Percentiles rank a stretch among this genome's conserved stretches.
Evolutionary conservation across 2,329 filamentous ascomycete species (phyloP).

Genomic region (Sordariomycetes sp.): DNA sequence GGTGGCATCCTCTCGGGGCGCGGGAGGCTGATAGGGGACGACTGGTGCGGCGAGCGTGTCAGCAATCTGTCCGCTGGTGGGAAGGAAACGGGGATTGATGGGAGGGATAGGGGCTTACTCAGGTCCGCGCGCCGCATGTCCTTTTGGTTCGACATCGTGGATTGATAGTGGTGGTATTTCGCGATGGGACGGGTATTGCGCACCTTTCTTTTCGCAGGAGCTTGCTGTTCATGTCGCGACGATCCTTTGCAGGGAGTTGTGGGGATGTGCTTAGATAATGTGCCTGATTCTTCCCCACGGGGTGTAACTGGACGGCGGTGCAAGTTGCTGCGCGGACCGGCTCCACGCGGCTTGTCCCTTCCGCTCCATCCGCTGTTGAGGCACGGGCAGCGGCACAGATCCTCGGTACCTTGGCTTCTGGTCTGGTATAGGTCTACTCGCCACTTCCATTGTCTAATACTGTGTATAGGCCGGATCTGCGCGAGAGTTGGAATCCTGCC

Average conservation of each 20-base stretch:
- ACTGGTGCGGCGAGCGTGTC: slow-evolving; percentile 36
- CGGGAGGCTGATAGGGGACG: slow-evolving; percentile 77
- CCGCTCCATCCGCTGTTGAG: no score
- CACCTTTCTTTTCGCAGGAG: neutral
- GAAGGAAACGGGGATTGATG: neutral
- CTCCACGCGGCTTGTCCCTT: neutral
- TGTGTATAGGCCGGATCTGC: no score
- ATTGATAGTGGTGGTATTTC: neutral
- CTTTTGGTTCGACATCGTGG: slow-evolving; percentile 55
- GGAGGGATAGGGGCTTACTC: slow-evolving; percentile 40
- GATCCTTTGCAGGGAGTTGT: neutral
- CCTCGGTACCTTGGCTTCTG: no score
- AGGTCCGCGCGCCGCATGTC: slow-evolving; percentile 68
- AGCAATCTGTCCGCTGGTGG: neutral
- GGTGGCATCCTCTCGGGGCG: slow-evolving; percentile 46
- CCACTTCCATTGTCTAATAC: no score
- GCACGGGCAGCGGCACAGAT: no score
- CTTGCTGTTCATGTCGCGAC: neutral
- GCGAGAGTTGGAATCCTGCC: no score
- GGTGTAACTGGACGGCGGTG: neutral
- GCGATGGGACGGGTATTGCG: neutral
- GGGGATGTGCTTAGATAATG: neutral
- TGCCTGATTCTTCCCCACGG: neutral
- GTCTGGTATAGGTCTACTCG: no score
- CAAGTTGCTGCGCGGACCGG: neutral